Evolutionary conservation across 1,139 yeast genomes (phyloP).

Genomic region (Taphrina wiesneri): DNA sequence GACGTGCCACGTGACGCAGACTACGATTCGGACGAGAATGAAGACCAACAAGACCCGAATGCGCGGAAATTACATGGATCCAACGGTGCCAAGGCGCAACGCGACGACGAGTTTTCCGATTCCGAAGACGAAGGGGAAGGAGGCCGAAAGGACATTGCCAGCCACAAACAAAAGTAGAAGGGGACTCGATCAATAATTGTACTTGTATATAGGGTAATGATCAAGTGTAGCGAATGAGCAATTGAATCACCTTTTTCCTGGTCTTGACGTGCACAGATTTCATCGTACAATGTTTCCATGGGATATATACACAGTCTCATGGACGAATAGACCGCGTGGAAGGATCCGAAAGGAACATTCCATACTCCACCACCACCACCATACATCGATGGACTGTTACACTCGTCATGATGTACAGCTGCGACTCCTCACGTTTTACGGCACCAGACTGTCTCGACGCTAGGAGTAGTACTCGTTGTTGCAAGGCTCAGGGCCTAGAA

Average conservation of each 20-base stretch:
- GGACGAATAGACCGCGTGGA: too few species aligned
- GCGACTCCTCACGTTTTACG: too few species aligned
- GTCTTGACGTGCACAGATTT: too few species aligned
- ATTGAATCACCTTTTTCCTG: not conserved
- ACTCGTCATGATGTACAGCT: too few species aligned
- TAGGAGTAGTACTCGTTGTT: too few species aligned
- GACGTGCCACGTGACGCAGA: conserved; percentile 85
- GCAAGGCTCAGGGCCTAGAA: too few species aligned
- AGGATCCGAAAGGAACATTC: too few species aligned
- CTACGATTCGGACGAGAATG: conserved; percentile 65
- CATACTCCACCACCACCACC: too few species aligned
- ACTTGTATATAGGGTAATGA: not conserved
- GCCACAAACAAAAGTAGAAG: conserved; percentile 7
- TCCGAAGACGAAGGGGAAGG: conserved; percentile 64
- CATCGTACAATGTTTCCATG: too few species aligned
- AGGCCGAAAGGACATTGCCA: conserved; percentile 45
- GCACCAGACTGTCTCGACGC: too few species aligned
- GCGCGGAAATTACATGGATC: conserved; percentile 19
- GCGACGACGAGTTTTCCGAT: conserved; percentile 59
- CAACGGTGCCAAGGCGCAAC: conserved; percentile 41
- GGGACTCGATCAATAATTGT: not conserved
- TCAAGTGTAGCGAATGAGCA: not conserved
- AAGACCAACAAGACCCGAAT: conserved; percentile 50
- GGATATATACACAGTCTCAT: too few species aligned
- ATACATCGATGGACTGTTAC: too few species aligned